phyloP scores from a whole-genome alignment of 1,284 basidiomycete species.

The Gomphus bonarii region DNA sequence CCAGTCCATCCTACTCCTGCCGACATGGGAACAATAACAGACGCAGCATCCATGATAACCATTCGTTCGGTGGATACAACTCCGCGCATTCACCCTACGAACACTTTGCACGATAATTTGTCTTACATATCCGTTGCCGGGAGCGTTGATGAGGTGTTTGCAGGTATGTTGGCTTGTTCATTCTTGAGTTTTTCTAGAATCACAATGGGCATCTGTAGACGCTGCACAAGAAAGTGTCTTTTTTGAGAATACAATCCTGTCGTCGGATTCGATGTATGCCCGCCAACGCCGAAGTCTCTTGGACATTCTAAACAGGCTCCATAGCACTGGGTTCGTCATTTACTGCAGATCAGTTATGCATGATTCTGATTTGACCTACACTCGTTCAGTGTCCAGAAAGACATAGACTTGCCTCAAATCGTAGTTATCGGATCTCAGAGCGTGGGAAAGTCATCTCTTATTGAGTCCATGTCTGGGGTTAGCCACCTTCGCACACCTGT shows the following conservation, averaged over 20 bases:
- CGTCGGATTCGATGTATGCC: constrained; percentile 7
- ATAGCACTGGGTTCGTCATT: constrained; percentile 40
- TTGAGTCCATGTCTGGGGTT: constrained; percentile 18
- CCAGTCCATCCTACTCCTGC: not conserved
- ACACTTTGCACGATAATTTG: not conserved
- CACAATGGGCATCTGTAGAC: not conserved
- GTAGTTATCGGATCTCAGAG: constrained; percentile 45
- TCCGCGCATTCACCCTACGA: not conserved
- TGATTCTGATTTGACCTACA: not conserved
- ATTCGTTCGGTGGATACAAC: not conserved
- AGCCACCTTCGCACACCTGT: no score
- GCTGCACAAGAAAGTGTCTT: not conserved
- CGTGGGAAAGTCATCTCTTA: constrained; percentile 50
- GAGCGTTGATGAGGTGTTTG: not conserved
- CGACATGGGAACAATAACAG: constrained; percentile 1
- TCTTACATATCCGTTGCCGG: not conserved
- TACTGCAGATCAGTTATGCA: not conserved
- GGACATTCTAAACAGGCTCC: constrained; percentile 39
- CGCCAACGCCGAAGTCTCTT: constrained; percentile 8
- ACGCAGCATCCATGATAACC: not conserved
- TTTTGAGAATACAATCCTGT: constrained; percentile 1
- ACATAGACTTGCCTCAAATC: constrained; percentile 40
- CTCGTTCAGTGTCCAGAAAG: constrained; percentile 14
- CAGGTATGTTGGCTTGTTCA: not conserved
- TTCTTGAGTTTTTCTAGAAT: not conserved